Percentiles rank a stretch among this genome's conserved stretches.
phyloP scores from a whole-genome alignment of 345 rosid species.

The Alliaria petiolata region DNA sequence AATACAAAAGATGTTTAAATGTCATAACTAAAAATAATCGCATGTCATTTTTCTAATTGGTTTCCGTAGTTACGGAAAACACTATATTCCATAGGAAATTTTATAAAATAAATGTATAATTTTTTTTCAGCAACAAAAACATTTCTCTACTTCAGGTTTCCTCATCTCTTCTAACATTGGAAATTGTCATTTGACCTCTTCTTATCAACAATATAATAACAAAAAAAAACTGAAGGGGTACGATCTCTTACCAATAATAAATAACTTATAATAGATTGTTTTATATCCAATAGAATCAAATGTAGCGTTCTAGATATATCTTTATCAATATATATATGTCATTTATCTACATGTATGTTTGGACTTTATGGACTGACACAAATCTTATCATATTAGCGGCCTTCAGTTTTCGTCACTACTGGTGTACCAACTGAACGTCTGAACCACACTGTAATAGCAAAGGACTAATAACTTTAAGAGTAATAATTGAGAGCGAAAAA shows the following conservation, averaged over 20 bases:
- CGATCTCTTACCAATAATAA: not conserved
- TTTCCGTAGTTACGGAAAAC: not conserved
- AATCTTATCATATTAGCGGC: constrained; percentile 18
- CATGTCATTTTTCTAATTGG: not conserved
- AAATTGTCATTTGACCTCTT: constrained; percentile 28
- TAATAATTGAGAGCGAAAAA: constrained; percentile 2
- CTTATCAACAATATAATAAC: not conserved
- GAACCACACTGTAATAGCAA: not conserved
- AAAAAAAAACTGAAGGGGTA: not conserved
- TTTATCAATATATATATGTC: not conserved
- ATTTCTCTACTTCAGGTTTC: constrained; percentile 6
- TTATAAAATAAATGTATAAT: not conserved
- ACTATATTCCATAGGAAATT: not conserved
- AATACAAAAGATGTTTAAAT: not conserved
- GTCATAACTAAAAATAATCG: not conserved
- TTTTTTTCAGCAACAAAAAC: not conserved
- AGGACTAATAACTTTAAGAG: not conserved
- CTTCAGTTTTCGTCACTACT: constrained; percentile 21
- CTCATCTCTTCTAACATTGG: constrained; percentile 26
- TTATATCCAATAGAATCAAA: constrained; percentile 9
- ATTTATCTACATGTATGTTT: constrained; percentile 6
- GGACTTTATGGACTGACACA: constrained; percentile 22
- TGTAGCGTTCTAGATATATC: constrained; percentile 17
- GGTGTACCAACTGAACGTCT: not conserved
- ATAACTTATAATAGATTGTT: not conserved